Conservation (phyloP, 140 eudicot species). For the Flaveria floridana region DNA sequence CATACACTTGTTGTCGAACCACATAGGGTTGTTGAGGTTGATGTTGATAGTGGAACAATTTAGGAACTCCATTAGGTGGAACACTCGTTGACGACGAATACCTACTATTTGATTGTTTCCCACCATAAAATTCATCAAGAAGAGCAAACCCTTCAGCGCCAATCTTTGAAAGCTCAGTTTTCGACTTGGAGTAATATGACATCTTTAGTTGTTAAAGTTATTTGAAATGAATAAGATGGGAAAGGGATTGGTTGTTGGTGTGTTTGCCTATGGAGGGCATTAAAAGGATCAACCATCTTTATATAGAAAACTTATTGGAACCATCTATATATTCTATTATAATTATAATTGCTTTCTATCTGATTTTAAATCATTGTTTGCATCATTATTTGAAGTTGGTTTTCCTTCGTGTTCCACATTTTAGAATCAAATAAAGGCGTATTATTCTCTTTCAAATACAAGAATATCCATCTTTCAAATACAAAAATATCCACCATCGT, state of each 20-base stretch:
- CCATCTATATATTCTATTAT: background rate
- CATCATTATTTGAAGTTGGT: background rate
- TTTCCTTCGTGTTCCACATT: constrained; percentile 1
- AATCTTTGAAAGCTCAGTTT: constrained; percentile 23
- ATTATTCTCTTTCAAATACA: background rate
- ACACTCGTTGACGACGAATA: too few species aligned
- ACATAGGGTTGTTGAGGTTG: constrained; percentile 17
- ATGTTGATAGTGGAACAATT: constrained; percentile 19
- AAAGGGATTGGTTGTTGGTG: background rate
- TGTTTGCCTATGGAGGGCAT: constrained; percentile 8
- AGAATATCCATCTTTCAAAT: background rate
- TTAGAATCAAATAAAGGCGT: constrained; percentile 9
- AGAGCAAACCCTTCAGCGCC: constrained; percentile 29
- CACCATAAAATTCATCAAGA: constrained; percentile 8
- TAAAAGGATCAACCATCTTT: background rate
- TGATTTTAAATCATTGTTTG: background rate
- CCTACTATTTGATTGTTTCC: too few species aligned
- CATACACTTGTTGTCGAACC: constrained; percentile 17
- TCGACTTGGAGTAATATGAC: constrained; percentile 12
- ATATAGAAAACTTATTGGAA: constrained; percentile 1
- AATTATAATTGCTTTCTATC: background rate
- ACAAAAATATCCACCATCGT: too few species aligned
- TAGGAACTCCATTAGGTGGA: background rate
- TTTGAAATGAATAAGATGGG: background rate
- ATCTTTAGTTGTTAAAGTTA: background rate